phyloP scores from a whole-genome alignment of 345 rosid species.

The Ceriops zippeliana region DNA sequence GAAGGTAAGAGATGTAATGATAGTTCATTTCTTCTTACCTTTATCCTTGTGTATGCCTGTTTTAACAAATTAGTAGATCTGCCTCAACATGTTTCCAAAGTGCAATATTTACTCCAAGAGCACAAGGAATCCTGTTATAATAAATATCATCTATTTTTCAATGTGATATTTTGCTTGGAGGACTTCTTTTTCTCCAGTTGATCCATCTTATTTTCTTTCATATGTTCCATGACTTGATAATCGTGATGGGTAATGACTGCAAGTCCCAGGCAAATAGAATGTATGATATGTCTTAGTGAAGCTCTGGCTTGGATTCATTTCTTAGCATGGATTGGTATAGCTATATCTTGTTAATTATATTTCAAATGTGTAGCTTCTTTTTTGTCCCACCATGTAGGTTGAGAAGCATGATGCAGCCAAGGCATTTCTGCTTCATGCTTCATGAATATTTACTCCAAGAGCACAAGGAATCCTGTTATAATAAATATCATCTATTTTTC shows the following conservation, averaged over 20 bases:
- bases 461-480: too few species aligned
- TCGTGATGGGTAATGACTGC: slow-evolving; percentile 85
- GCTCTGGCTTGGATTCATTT: slow-evolving; percentile 92
- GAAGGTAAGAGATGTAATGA: slow-evolving; percentile 68
- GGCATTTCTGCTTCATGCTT: slow-evolving; percentile 86
- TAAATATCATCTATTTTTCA: too few species aligned
- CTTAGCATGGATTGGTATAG: slow-evolving; percentile 69
- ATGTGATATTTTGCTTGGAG: too few species aligned
- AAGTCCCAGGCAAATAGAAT: slow-evolving; percentile 85
- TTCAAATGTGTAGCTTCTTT: slow-evolving; percentile 1
- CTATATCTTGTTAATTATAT: background rate
- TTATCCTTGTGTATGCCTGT: background rate
- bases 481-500: too few species aligned
- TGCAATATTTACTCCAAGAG: too few species aligned
- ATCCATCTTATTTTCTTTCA: background rate
- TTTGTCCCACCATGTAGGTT: slow-evolving; percentile 42
- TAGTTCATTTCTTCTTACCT: background rate
- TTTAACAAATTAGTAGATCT: too few species aligned
- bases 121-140: too few species aligned
- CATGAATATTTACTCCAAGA: too few species aligned
- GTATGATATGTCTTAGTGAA: slow-evolving; percentile 90
- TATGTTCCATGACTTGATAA: background rate
- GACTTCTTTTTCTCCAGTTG: background rate
- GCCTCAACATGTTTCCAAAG: too few species aligned
- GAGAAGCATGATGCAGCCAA: slow-evolving; percentile 73